Base-by-base conservation (phyloP, 1,139 yeast genomes). In the Diutina catenulata region DNA sequence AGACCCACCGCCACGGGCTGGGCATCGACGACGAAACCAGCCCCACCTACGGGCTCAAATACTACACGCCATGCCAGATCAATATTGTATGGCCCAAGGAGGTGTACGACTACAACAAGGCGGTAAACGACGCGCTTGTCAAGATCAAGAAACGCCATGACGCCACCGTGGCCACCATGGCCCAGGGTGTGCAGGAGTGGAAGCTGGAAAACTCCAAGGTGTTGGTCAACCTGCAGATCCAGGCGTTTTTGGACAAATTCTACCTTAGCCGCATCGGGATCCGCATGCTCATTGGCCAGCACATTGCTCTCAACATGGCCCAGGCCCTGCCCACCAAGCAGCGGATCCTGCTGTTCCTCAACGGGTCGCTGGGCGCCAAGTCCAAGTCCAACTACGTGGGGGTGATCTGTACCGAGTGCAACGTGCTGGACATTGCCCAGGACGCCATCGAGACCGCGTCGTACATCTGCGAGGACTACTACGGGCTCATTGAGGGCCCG, bases 161-260 rank as follows among this genome's bases (percentile, higher is more conserved):
- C 58, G 94, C 95, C 2, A 88, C 94, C 0, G 95, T 87, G 10
- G 82, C 94, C 9, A 86, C 95, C 0, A 80, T 87, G 57, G 95
- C 95, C 1, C 88, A 83, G 49, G 95, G 95, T 15, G 94, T 86
- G 8, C 78, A 80, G 50, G 94, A 83, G 57, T 87, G 95, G 95
- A 86, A 86, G 52, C 56, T 49, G 42, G 72, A 66, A 47, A 70
- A 69, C 49, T 62, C 62, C 47, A 65, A 66, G 2, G 60, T 64
- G 29, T 63, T 52, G 46, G 74, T 66, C 28, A 78, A 76, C 48
- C 72, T 83, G 24, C 70, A 76, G 16, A 76, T 84, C 37, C 94
- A 84, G 55, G 70, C 79, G 11, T 84, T 84, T 50, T 62, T 84
- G 46, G 94, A 84, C 56, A 57, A 91, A 25, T 84, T 84, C 55